Conservation (phyloP, 2,329 filamentous ascomycete species). For the Cladosporium sphaerospermum region DNA sequence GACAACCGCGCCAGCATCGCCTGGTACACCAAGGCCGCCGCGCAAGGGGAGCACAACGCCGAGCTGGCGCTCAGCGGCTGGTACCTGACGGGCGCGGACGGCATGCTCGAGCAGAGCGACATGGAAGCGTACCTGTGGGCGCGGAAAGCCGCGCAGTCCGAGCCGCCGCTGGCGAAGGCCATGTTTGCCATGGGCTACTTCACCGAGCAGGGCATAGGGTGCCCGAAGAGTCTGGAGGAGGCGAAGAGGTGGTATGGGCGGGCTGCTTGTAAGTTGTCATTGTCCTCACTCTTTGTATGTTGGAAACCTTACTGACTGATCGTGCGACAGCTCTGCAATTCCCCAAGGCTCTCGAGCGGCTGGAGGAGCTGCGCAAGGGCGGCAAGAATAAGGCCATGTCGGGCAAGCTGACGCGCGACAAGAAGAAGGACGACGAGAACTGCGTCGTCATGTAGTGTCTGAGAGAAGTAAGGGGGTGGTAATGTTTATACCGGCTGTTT, state of each 20-base stretch:
- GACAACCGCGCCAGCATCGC: conserved; percentile 80
- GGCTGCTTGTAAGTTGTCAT: conserved; percentile 76
- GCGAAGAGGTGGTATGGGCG: conserved; percentile 98
- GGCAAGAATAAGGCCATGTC: conserved; percentile 49
- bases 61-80: conserved; percentile 55
- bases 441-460: conserved; percentile 69
- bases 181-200: conserved; percentile 99
- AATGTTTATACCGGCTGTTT: too few species aligned
- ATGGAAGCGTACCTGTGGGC: conserved; percentile 98
- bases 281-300: background rate
- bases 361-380: conserved; percentile 85
- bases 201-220: conserved; percentile 89
- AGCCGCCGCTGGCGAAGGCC: conserved; percentile 71
- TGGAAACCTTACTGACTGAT: conserved; percentile 8
- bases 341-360: conserved; percentile 81
- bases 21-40: conserved; percentile 88
- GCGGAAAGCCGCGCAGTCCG: conserved; percentile 80
- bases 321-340: conserved; percentile 72
- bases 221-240: conserved; percentile 79
- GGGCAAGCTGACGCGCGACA: conserved; percentile 73
- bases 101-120: conserved; percentile 83
- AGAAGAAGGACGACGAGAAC: conserved; percentile 81
- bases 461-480: background rate
- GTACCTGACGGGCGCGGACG: conserved; percentile 85
- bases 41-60: conserved; percentile 88